Base-by-base conservation (phyloP, 106 monocot species). In the Xerophyta viscosa region DNA sequence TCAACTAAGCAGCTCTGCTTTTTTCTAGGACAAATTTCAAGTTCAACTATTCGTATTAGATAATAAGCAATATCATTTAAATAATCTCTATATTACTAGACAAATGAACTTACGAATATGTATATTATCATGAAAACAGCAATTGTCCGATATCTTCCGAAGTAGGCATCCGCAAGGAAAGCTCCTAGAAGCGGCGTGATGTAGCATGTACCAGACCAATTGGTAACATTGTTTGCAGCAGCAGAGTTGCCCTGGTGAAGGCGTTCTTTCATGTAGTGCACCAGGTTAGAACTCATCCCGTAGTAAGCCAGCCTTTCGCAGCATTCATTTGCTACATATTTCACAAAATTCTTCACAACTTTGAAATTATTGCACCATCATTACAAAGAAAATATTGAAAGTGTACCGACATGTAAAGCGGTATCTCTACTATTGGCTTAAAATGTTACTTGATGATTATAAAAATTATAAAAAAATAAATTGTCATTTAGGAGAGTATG, bases 191-290 rank as follows among this genome's bases (percentile, higher is more conserved):
- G 66, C 1, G 77, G 70, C 21, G 20, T 71, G 44, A 71, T 66
- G 22, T 77, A 77, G 77, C 77, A 71, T 21, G 77, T 71, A 20
- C 77, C 77, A 19, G 71, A 70, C 77, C 77, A 77, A 60, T 77
- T 71, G 6, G 61, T 77, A 15, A 80, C 80, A 39, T 70, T 80
- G 41, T 70, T 74, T 11, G 70, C 63, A 15, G 80, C 80, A 0
- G 27, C 33, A 12, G 62, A 9, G 18, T 48, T 74, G 11, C 57
- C 54, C 52, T 66, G 49, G 28, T 70, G 42, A 39, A 80, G 73
- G 0, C 55, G 54, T 7, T 37, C 30, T 48, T 74, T 70, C 66
- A 80, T 66, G 51, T 46, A 80, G 57, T 80, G 69, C 66, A 80
- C 74, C 52, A 80, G 53, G 56, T 80, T 80, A 48, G 74, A 70